Percentiles rank a stretch among this genome's conserved stretches.
Conservation (phyloP, 1,284 basidiomycete species). For the Boletus semigastroideus region DNA sequence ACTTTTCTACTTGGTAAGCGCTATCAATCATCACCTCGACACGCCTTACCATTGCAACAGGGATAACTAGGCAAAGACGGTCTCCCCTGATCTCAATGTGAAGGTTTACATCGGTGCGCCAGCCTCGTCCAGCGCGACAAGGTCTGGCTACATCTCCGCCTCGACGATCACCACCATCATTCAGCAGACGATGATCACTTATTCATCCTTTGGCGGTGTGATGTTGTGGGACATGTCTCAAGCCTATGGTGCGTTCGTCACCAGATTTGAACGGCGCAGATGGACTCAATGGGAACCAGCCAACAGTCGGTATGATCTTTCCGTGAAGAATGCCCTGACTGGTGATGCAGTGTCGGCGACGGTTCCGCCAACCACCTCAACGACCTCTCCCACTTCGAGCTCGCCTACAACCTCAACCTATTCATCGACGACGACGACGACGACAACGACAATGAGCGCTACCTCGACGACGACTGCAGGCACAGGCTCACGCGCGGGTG, state of each 20-base stretch:
- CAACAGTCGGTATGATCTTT: slow-evolving; percentile 26
- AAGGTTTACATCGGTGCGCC: slow-evolving; percentile 62
- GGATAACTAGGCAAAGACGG: slow-evolving; percentile 65
- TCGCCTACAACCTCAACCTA: neutral
- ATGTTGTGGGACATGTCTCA: slow-evolving; percentile 71
- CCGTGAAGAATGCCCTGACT: slow-evolving; percentile 23
- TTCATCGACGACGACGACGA: slow-evolving; percentile 31
- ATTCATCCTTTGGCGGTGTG: slow-evolving; percentile 66
- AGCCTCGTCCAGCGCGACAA: slow-evolving; percentile 48
- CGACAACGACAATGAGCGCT: no score
- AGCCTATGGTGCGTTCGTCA: slow-evolving; percentile 41
- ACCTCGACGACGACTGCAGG: slow-evolving; percentile 10
- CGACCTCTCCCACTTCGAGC: slow-evolving; percentile 1
- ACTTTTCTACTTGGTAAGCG: slow-evolving; percentile 52
- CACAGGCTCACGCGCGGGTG: slow-evolving; percentile 42
- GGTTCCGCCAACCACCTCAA: neutral
- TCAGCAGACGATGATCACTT: slow-evolving; percentile 43
- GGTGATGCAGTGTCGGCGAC: slow-evolving; percentile 1
- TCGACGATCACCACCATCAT: slow-evolving; percentile 48
- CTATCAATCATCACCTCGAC: neutral
- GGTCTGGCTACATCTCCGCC: slow-evolving; percentile 52
- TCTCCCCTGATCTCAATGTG: slow-evolving; percentile 56
- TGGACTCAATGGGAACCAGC: slow-evolving; percentile 11
- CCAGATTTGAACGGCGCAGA: no score
- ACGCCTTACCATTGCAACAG: slow-evolving; percentile 30